These are phyloP conservation scores for Stagonosporopsis vannaccii DNA, from an alignment of 2,329 filamentous ascomycete species.

Conservation along the genomic window DNA sequence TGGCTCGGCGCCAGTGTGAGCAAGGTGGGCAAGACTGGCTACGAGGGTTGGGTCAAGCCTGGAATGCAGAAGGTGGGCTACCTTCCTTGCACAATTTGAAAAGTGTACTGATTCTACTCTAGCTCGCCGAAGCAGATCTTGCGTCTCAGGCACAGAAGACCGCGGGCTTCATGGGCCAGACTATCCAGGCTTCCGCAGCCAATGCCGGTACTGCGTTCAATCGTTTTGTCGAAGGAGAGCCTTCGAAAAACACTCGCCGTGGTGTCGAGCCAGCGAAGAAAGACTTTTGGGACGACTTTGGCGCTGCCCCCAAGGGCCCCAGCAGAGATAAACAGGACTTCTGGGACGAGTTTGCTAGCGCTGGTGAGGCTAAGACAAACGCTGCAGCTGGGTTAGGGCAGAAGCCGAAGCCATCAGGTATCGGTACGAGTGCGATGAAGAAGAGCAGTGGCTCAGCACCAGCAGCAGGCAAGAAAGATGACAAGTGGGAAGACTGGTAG, in stretches of 20 bases:
- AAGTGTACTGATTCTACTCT: not conserved
- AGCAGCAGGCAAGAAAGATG: constrained; percentile 58
- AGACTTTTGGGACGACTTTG: constrained; percentile 69
- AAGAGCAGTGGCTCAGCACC: constrained; percentile 47
- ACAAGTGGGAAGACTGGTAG: constrained; percentile 65
- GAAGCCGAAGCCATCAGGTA: constrained; percentile 55
- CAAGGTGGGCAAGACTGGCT: constrained; percentile 90
- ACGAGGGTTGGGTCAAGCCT: constrained; percentile 90
- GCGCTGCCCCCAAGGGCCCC: constrained; percentile 64
- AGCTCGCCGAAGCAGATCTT: constrained; percentile 75
- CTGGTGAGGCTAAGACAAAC: constrained; percentile 32
- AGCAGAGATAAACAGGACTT: constrained; percentile 61
- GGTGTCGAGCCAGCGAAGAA: constrained; percentile 67
- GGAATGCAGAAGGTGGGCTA: constrained; percentile 79
- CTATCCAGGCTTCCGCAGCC: constrained; percentile 70
- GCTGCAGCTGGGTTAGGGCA: constrained; percentile 39
- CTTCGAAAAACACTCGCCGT: constrained; percentile 15
- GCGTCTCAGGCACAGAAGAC: constrained; percentile 66
- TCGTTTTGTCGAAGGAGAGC: constrained; percentile 83
- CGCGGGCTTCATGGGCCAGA: constrained; percentile 64
- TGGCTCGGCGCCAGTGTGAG: constrained; percentile 90
- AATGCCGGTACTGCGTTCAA: constrained; percentile 81
- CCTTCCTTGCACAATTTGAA: not conserved
- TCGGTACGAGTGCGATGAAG: constrained; percentile 72
- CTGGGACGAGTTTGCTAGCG: constrained; percentile 57